phyloP scores from a whole-genome alignment of 805 yeast genomes.

The Kluyveromyces lactis region DNA sequence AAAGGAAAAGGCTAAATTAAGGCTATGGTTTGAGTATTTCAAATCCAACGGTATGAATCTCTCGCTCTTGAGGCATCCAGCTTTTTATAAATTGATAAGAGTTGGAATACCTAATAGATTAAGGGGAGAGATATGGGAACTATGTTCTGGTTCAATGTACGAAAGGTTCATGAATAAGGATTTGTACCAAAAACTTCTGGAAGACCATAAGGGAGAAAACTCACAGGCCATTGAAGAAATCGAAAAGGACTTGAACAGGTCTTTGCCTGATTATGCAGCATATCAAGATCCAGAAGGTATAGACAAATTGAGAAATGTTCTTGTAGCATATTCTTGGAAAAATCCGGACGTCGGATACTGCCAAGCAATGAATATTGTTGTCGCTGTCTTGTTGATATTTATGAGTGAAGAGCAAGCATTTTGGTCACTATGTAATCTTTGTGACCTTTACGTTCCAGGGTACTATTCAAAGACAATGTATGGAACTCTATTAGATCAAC shows the following conservation, averaged over 20 bases:
- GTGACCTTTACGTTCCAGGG: conserved; percentile 86
- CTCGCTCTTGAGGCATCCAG: conserved; percentile 61
- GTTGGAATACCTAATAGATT: conserved; percentile 92
- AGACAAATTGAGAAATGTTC: conserved; percentile 70
- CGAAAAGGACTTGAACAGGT: conserved; percentile 89
- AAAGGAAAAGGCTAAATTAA: conserved; percentile 77
- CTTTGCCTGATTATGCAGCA: conserved; percentile 93
- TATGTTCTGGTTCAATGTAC: conserved; percentile 79
- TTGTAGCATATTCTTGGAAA: conserved; percentile 93
- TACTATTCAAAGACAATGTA: conserved; percentile 96
- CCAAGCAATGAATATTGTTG: conserved; percentile 96
- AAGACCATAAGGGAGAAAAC: conserved; percentile 50
- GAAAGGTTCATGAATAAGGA: conserved; percentile 53
- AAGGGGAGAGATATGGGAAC: conserved; percentile 96
- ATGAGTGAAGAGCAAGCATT: conserved; percentile 97
- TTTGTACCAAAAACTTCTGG: conserved; percentile 50
- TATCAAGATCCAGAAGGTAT: conserved; percentile 86
- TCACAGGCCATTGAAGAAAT: conserved; percentile 93
- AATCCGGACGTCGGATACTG: conserved; percentile 97
- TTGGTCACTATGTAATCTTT: conserved; percentile 76
- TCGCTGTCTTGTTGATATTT: conserved; percentile 67
- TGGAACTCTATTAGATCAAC: conserved; percentile 90
- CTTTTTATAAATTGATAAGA: conserved; percentile 73
- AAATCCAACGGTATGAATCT: conserved; percentile 77
- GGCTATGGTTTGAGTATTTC: conserved; percentile 90